phyloP scores from a whole-genome alignment of 495 filamentous ascomycete genomes.

The Chaetomium cochliodes region DNA sequence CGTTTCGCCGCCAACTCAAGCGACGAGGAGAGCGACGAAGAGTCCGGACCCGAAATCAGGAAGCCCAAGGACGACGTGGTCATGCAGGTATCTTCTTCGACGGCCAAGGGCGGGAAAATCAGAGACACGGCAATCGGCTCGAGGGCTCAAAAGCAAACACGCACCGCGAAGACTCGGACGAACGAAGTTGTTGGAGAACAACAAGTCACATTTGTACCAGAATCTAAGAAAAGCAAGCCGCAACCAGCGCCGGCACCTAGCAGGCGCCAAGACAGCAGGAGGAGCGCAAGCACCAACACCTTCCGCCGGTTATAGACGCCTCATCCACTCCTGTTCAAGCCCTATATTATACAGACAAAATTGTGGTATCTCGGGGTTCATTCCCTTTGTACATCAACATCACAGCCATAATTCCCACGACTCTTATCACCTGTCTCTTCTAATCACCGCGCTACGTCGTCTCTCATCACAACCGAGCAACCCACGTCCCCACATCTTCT shows the following conservation, averaged over 20 bases:
- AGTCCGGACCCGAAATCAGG: constrained; percentile 41
- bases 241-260: constrained; percentile 38
- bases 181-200: constrained; percentile 74
- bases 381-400: constrained; percentile 19
- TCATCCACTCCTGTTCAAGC: constrained; percentile 22
- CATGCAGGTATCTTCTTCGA: constrained; percentile 70
- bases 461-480: neutral
- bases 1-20: constrained; percentile 16
- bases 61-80: constrained; percentile 47
- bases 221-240: constrained; percentile 50
- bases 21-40: constrained; percentile 24
- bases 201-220: constrained; percentile 79
- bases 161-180: constrained; percentile 46
- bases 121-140: constrained; percentile 70
- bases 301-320: constrained; percentile 59
- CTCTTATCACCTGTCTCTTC: neutral
- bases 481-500: neutral
- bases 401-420: neutral
- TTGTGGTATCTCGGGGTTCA: constrained; percentile 22
- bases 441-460: neutral
- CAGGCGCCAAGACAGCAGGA: constrained; percentile 52
- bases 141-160: constrained; percentile 52
- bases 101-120: constrained; percentile 54
- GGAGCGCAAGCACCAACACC: constrained; percentile 72
- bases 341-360: constrained; percentile 34